Base-by-base conservation (phyloP, 2,329 filamentous ascomycete genomes). In the Hypoxylon sp. region DNA sequence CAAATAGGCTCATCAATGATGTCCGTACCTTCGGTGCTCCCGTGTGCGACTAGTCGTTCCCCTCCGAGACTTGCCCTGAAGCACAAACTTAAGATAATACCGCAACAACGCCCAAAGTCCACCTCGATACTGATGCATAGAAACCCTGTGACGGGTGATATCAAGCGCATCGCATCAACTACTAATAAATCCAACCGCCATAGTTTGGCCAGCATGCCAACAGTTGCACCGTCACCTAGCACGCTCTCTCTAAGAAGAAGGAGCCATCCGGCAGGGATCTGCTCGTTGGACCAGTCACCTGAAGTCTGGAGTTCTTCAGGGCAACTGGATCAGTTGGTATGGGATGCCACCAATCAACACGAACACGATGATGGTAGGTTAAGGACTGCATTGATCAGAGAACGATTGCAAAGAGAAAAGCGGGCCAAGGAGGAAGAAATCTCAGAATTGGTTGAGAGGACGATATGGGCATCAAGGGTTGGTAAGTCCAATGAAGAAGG, bases 81-180 rank as follows among this genome's bases (percentile, higher is more conserved):
- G 19, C 63, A 67, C 7, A 72, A 65, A n/a, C 56, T 71, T 12
- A 72, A 68, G 30, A 63, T 72, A 32, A 68, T 63, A 48, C 46
- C 63, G 1, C 67, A 71, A 21, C 43, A 63, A 11, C 72, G 71
- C 9, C 71, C 69, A 16, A 71, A 68, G 46, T 57, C 70, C 7
- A 43, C 63, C 39, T 65, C 71, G 19, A 63, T 74, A 12, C 72
- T 70, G 23, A 72, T 75, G 1, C 64, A 70, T 21, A 68, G 71
- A 29, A 74, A 73, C 32, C 69, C 71, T 7, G 51, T 58, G 1
- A 73, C 73, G 1, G 70, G 73, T 2, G 67, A 60, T 23, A 69
- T 71, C 46, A 52, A 65, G 11, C 51, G 55, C 16, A 43, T 25
- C 19, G 37, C n/a, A 21, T 43, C 25, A 1, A 43, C 34, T 30